Conservation (phyloP, 768 basidiomycete species). For the Leccinum ochraceum region DNA sequence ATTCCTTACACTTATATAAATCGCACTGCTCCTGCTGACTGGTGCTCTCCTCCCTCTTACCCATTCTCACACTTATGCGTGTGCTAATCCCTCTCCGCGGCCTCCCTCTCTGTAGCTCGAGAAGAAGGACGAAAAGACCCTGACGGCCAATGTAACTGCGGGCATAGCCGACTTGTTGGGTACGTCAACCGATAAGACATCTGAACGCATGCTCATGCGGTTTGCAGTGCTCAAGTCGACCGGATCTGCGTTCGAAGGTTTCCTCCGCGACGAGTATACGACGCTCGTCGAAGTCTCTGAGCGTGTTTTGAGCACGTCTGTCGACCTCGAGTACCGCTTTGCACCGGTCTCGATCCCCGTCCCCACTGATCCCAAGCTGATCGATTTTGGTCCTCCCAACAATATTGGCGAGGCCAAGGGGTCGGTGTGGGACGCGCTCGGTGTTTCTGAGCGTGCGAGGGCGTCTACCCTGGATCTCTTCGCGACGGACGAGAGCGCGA, state of each 20-base stretch:
- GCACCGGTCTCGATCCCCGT: conserved; percentile 43
- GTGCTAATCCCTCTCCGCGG: background rate
- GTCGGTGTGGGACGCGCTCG: conserved; percentile 58
- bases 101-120: conserved; percentile 50
- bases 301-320: conserved; percentile 85
- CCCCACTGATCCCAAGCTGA: conserved; percentile 52
- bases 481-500: conserved; percentile 85
- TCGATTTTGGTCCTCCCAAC: conserved; percentile 48
- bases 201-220: background rate
- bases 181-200: conserved; percentile 34
- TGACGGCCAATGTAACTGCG: conserved; percentile 60
- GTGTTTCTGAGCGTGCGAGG: conserved; percentile 53
- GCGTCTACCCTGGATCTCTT: conserved; percentile 76
- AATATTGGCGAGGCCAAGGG: conserved; percentile 41
- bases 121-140: conserved; percentile 61
- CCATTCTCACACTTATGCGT: background rate
- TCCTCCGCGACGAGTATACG: conserved; percentile 86
- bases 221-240: conserved; percentile 81
- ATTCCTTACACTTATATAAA: conserved; percentile 16
- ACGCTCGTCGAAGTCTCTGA: conserved; percentile 83
- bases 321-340: conserved; percentile 77
- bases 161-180: conserved; percentile 83
- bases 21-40: background rate
- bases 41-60: background rate
- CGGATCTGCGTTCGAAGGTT: conserved; percentile 82